Base-by-base conservation (phyloP, 495 filamentous ascomycete species). In the Tuber indicum region DNA sequence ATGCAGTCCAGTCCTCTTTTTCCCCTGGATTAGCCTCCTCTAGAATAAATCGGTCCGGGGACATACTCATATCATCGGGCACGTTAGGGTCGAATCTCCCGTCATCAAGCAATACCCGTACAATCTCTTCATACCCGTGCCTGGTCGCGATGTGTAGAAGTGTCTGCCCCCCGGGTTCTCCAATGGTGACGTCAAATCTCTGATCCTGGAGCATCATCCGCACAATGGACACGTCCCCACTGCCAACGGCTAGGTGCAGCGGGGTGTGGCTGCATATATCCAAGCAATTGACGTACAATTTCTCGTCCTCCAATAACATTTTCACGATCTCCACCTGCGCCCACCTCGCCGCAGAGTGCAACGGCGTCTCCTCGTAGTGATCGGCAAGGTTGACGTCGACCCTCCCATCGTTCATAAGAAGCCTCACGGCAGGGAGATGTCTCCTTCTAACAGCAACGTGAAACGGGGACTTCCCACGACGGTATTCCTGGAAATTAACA, bases 331-430 rank as follows among this genome's bases (percentile, higher is more conserved):
- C 75, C 49, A 66, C 39, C 10, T 41, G 23, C 41, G 32, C 75
- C 23, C 21, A 70, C 75, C 69, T 72, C n/a, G 49, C 75, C 2
- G 75, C 75, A 43, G 17, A 76, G 46, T 76, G 71, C 49, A 76
- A 23, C 17, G 42, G 39, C 14, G 71, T 76, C 23, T 74, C 75
- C 7, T 70, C 75, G n/a, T 71, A 26, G 36, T 26, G 2, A 73
- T 43, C 36, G 3, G 42, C 36, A 16, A 66, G 58, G 58, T 66
- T 66, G 58, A 66, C 26, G 58, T 66, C 1, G 26, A 66, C 58
- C 58, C 58, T 36, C 58, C 26, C 26, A 26, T 66, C 58, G 26
- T 8, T 14, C 4, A 66, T 32, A 1, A 66, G 14, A 17, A 66
- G 26, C 6, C 32, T 66, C 10, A 66, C 14, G 3, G 58, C 14